Conservation (phyloP, 306 rosid species). For the Mimosa bimucronata region DNA sequence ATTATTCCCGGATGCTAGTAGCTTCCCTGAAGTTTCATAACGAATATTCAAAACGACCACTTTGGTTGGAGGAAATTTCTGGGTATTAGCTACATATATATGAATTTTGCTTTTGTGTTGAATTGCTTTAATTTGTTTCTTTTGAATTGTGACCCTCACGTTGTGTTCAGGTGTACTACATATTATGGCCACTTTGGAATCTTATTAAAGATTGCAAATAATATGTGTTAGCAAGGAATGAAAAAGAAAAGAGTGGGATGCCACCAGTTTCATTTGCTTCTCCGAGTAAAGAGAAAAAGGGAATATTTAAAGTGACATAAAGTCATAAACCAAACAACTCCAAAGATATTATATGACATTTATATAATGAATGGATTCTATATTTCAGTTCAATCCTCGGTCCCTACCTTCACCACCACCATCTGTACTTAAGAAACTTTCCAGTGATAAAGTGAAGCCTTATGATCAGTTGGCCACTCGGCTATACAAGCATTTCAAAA, state of each 20-base stretch:
- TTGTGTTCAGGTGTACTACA: constrained; percentile 23
- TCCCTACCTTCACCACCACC: constrained; percentile 30
- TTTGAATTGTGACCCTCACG: constrained; percentile 48
- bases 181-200: constrained; percentile 30
- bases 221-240: constrained; percentile 28
- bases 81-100: constrained; percentile 24
- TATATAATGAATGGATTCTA: constrained; percentile 9
- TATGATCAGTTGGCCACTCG: background rate
- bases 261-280: constrained; percentile 25
- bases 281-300: background rate
- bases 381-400: constrained; percentile 28
- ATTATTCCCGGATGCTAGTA: background rate
- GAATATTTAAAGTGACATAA: constrained; percentile 1
- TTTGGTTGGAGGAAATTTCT: constrained; percentile 44
- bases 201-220: background rate
- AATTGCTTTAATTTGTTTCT: constrained; percentile 20
- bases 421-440: background rate
- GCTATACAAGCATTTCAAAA: constrained; percentile 1
- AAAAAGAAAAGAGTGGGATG: constrained; percentile 33
- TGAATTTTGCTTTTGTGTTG: constrained; percentile 38
- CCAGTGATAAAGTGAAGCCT: background rate
- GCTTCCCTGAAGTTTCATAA: constrained; percentile 29
- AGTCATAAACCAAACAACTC: constrained; percentile 21
- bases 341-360: background rate
- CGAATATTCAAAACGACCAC: background rate